These are phyloP conservation scores for Syzygium aromaticum DNA, from an alignment of 345 rosid species.

Conservation along the genomic window DNA sequence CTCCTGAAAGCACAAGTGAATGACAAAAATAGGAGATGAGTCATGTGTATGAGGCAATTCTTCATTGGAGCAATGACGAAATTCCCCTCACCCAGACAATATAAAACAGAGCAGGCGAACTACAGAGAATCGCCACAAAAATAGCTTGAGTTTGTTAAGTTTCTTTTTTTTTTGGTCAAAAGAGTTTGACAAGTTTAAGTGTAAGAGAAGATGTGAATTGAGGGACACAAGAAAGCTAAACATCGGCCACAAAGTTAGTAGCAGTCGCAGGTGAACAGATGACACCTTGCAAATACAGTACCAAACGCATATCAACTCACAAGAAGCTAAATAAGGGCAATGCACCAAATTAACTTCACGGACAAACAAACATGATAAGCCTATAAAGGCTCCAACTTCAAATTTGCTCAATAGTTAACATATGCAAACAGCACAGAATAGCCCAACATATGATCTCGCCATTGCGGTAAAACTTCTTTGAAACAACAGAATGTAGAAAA, in stretches of 20 bases:
- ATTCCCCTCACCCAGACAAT: neutral
- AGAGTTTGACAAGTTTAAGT: neutral
- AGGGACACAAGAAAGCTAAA: neutral
- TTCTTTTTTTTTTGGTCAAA: too few relatives aligned
- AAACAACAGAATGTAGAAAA: neutral
- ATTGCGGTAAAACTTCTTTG: neutral
- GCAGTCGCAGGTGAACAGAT: neutral
- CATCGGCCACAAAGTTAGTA: neutral
- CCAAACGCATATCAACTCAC: neutral
- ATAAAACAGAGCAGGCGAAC: neutral
- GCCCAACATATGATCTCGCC: neutral
- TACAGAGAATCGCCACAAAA: neutral
- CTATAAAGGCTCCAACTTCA: neutral
- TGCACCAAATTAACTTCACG: neutral
- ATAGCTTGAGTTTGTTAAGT: neutral
- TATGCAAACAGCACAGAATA: neutral
- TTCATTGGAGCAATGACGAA: neutral
- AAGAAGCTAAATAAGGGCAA: neutral
- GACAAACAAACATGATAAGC: neutral
- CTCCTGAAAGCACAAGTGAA: constrained; percentile 36
- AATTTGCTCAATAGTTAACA: neutral
- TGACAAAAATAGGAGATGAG: neutral
- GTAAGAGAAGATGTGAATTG: neutral
- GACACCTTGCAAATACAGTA: neutral
- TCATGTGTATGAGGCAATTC: neutral